A percentile compares a stretch with the other conserved stretches of the same genome.
Conservation (phyloP, 1,284 basidiomycete genomes). For the Trichosporon sp. region DNA sequence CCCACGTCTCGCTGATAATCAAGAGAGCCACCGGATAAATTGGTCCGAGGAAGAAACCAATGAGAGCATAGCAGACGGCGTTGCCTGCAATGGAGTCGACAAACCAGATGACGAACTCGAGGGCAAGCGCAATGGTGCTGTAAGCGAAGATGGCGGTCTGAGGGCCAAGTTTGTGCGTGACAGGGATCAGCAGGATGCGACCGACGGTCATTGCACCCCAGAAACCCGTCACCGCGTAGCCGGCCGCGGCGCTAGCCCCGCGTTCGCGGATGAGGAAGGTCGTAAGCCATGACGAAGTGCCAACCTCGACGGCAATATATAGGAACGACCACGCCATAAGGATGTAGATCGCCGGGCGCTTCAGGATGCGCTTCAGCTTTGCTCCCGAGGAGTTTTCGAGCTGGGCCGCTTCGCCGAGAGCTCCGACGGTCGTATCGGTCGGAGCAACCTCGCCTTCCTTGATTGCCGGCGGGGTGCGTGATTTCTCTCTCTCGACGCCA, state of each 20-base stretch:
- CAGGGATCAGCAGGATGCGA: slow-evolving; percentile 34
- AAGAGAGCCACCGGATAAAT: slow-evolving; percentile 68
- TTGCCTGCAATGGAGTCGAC: slow-evolving; percentile 61
- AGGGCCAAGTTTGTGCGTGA: slow-evolving; percentile 38
- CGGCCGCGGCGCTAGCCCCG: slow-evolving; percentile 28
- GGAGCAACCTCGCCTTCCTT: neutral
- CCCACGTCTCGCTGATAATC: slow-evolving; percentile 63
- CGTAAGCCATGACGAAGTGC: slow-evolving; percentile 22
- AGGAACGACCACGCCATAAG: slow-evolving; percentile 29
- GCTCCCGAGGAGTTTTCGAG: slow-evolving; percentile 12
- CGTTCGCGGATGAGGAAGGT: slow-evolving; percentile 34
- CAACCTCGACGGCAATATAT: slow-evolving; percentile 33
- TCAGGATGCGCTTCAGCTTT: slow-evolving; percentile 32
- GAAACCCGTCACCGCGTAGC: slow-evolving; percentile 35
- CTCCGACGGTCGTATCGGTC: neutral
- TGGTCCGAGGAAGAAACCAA: slow-evolving; percentile 60
- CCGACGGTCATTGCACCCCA: slow-evolving; percentile 37
- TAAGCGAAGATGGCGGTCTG: slow-evolving; percentile 37
- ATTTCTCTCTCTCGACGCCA: slow-evolving; percentile 1
- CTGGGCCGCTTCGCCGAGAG: neutral
- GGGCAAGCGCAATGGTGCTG: slow-evolving; percentile 33
- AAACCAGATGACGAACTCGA: slow-evolving; percentile 66
- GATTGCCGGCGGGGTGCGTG: neutral
- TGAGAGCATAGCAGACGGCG: slow-evolving; percentile 63
- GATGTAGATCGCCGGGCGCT: slow-evolving; percentile 22